Base-by-base conservation (phyloP, 306 rosid species). In the Luffa acutangula region DNA sequence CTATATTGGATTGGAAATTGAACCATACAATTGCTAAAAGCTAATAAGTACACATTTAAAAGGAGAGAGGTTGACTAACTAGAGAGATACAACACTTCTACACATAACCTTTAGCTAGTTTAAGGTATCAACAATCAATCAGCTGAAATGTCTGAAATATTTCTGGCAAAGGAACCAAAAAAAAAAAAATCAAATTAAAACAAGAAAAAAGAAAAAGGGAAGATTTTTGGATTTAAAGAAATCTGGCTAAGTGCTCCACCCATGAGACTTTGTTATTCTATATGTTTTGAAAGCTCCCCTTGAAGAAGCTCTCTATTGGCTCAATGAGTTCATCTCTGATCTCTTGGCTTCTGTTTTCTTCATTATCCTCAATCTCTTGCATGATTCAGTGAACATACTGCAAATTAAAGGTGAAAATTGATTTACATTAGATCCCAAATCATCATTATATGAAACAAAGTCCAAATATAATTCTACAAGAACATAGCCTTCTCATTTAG, bases 321-420 rank as follows among this genome's bases (percentile, higher is more conserved):
- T 72, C 9, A 70, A 25, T 72, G 41, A 45, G 42, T 13, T 45
- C 76, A 20, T 12, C 37, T 70, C 79, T 4, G 51, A 57, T 77
- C 80, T 21, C 20, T 58, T 77, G 41, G 25, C 57, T 43, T 77
- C 80, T n/a, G 80, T 18, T 78, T 60, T 59, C 57, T 78, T 78
- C 59, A 78, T 59, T 78, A 78, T 78, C 42, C 59, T 78, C 59
- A 78, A 20, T 62, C 80, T 60, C 54, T 43, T 78, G 72, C 80
- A 78, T 78, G 80, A 57, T 78, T 78, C 80, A 13, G 14, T 57
- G 43, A 78, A 78, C 80, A 78, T 78, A 45, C 80, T 78, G 58
- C 80, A 59, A 45, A 54, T 66, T 8, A 37, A 39, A 14, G 4
- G 25, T 75, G 17, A 53, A 51, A 70, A 20, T 70, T 70, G 9